phyloP scores from a whole-genome alignment of 2,329 filamentous ascomycete genomes.

The Alternaria conjuncta region DNA sequence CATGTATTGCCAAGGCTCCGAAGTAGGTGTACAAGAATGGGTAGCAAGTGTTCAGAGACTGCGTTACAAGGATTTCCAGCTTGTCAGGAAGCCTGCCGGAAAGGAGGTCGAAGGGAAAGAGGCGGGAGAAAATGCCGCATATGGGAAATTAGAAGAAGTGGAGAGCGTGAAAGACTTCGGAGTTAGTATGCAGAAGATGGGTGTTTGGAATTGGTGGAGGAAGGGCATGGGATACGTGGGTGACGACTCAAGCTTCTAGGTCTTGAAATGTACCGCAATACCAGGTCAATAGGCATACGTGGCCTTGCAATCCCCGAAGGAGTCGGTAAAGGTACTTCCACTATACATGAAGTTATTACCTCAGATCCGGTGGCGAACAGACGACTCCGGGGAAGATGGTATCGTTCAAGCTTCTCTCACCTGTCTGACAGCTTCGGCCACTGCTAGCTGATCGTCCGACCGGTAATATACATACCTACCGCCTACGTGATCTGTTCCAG shows the following conservation, averaged over 20 bases:
- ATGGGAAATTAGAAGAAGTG: conserved; percentile 60
- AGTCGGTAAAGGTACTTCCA: neutral
- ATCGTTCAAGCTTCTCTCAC: neutral
- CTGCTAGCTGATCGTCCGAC: neutral
- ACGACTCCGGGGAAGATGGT: neutral
- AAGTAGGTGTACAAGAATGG: conserved; percentile 65
- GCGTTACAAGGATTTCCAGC: conserved; percentile 75
- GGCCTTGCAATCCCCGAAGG: neutral
- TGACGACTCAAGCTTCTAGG: conserved; percentile 15
- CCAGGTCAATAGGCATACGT: neutral
- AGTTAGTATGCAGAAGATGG: conserved; percentile 64
- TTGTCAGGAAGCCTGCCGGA: conserved; percentile 61
- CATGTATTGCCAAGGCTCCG: conserved; percentile 77
- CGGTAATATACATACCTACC: neutral
- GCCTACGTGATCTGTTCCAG: neutral
- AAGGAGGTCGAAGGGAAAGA: conserved; percentile 21
- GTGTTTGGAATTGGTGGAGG: conserved; percentile 70
- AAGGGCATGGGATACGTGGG: conserved; percentile 66
- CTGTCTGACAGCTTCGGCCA: neutral
- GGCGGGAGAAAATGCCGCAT: conserved; percentile 8
- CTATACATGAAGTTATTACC: neutral
- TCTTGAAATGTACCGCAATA: neutral
- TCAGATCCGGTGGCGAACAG: neutral
- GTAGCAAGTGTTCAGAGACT: conserved; percentile 68
- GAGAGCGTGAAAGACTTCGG: conserved; percentile 70